These are phyloP conservation scores for Hanseniaspora taiwanica DNA, from an alignment of 805 yeast genomes.

Conservation along the genomic window DNA sequence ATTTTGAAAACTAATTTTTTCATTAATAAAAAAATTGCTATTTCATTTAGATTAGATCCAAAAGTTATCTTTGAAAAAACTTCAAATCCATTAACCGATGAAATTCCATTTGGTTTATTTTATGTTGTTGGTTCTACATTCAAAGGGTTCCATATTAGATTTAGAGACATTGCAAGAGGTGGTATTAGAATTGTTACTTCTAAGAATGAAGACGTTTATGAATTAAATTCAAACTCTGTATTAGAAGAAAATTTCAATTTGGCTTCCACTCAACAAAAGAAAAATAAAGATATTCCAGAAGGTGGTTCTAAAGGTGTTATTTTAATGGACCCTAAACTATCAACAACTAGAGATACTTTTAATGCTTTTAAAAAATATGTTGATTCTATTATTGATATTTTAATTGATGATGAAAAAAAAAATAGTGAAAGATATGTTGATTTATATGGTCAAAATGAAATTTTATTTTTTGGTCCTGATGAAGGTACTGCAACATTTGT, in stretches of 20 bases:
- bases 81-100: conserved; percentile 21
- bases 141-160: conserved; percentile 93
- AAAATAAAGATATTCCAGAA: conserved; percentile 96
- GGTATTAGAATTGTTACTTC: conserved; percentile 93
- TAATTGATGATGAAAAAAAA: conserved; percentile 68
- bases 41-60: conserved; percentile 85
- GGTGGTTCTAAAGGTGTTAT: conserved; percentile 98
- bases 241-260: conserved; percentile 94
- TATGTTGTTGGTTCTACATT: conserved; percentile 92
- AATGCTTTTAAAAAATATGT: conserved; percentile 86
- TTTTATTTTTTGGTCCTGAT: conserved; percentile 96
- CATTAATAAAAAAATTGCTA: conserved; percentile 86
- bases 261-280: conserved; percentile 91
- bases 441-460: conserved; percentile 71
- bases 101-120: conserved; percentile 89
- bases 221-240: conserved; percentile 70
- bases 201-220: conserved; percentile 72
- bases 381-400: conserved; percentile 77
- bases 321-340: conserved; percentile 56
- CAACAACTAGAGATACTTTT: conserved; percentile 65
- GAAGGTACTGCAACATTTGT: conserved; percentile 94
- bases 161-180: conserved; percentile 95
- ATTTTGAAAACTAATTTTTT: conserved; percentile 89
- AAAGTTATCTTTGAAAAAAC: conserved; percentile 58
- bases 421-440: conserved; percentile 63